Base-by-base conservation (phyloP, 306 rosid species). In the Myrica gale region DNA sequence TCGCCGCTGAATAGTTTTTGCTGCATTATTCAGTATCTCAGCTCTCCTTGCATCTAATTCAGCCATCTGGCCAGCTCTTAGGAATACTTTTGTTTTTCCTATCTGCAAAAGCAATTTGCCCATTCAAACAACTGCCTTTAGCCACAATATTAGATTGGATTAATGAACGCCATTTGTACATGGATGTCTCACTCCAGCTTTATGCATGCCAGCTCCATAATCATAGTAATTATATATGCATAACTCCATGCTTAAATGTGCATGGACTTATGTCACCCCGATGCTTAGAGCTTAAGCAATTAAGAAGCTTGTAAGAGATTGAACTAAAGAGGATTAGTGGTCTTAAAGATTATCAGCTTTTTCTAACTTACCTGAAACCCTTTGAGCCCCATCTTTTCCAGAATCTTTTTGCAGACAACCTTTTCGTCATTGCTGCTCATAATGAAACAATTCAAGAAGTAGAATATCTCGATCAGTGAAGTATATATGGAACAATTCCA, bases 31-130 rank as follows among this genome's bases (percentile, higher is more conserved):
- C 50, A 96, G 90, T 78, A 90, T 91, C 83, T 88, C 90, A 55
- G 99, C 85, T 85, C 99, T 90, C 45, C 88, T 76, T 78, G 98
- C 97, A 78, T 96, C 99, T 81, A 96, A 77, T 79, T 96, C 99
- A 46, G 99, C 99, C 99, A 96, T 96, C 88, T 96, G 99, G 80
- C 99, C 99, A 48, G 99, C 99, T 81, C 99, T 90, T 37, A 96
- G 88, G 87, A 96, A 96, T 62, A 96, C 79, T 86, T 96, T 96
- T 78, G 99, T 92, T 87, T 87, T 87, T 72, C 99, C 99, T 80
- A 96, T 89, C 99, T 96, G 84, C 88, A 83, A 82, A 56, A 82
- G 69, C 19, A 86, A 65, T 83, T 48, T 74, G 68, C 51, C 60
- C 70, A 85, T 70, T 46, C 52, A 80, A 73, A 78, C 58, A 80